Conservation (phyloP, 2,329 filamentous ascomycete species). For the Colletotrichum graminicola region DNA sequence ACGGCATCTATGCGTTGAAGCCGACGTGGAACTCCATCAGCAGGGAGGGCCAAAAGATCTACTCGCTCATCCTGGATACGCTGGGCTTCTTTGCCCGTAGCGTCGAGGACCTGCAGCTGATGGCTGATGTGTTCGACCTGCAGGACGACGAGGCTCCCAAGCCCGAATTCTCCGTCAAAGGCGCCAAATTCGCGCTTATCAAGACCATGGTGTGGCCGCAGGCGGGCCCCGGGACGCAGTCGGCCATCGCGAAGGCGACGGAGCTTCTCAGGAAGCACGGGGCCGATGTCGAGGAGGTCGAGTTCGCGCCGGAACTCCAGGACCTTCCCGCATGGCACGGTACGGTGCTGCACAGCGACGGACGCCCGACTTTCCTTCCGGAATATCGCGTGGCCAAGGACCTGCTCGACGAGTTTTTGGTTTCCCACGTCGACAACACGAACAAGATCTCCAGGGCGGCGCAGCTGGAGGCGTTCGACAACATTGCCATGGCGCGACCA, state of each 20-base stretch:
- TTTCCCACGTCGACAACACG: constrained; percentile 64
- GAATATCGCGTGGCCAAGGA: constrained; percentile 64
- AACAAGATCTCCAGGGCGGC: constrained; percentile 57
- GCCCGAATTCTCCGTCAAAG: constrained; percentile 53
- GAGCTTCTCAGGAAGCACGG: constrained; percentile 59
- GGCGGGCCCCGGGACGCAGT: constrained; percentile 58
- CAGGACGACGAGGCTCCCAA: constrained; percentile 59
- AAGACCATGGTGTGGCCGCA: constrained; percentile 66
- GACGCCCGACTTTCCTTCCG: constrained; percentile 63
- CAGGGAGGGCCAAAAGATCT: constrained; percentile 71
- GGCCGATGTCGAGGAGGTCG: constrained; percentile 67
- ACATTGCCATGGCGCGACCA: constrained; percentile 62
- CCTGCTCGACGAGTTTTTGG: constrained; percentile 59
- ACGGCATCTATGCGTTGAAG: constrained; percentile 74
- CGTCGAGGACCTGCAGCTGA: constrained; percentile 68
- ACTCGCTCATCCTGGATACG: constrained; percentile 71
- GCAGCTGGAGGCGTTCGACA: constrained; percentile 66
- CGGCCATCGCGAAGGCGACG: constrained; percentile 57
- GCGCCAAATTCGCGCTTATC: constrained; percentile 65
- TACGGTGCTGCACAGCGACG: constrained; percentile 64
- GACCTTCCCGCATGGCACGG: constrained; percentile 65
- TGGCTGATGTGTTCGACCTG: constrained; percentile 67
- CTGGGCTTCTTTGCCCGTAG: constrained; percentile 70
- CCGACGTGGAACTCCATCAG: constrained; percentile 75
- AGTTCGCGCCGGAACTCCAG: constrained; percentile 63